These are phyloP conservation scores for Populus simonii DNA, from an alignment of 345 rosid genomes.

Conservation along the genomic window DNA sequence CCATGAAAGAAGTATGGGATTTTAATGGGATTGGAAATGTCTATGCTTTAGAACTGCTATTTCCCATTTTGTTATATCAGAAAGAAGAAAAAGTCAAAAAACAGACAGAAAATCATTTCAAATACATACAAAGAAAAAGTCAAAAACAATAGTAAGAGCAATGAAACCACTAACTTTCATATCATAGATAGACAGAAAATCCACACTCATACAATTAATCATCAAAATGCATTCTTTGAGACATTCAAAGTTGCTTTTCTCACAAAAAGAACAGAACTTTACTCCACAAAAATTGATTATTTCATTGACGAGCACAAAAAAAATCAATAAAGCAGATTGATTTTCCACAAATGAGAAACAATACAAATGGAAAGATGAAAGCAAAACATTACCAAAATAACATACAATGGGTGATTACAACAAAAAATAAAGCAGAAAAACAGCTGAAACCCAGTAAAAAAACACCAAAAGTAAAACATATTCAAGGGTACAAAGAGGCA, in stretches of 20 bases:
- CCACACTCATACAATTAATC: not conserved
- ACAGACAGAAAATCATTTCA: not conserved
- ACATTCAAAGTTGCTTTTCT: not conserved
- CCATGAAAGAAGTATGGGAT: too few relatives aligned
- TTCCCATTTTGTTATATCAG: too few relatives aligned
- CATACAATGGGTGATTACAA: not conserved
- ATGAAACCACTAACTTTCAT: not conserved
- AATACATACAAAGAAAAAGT: not conserved
- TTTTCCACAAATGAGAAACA: not conserved
- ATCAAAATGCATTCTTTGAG: not conserved
- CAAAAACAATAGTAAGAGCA: not conserved
- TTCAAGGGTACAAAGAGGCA: not conserved
- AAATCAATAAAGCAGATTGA: not conserved
- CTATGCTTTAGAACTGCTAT: too few relatives aligned
- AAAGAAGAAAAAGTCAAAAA: too few relatives aligned
- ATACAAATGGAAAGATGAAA: conserved; percentile 1
- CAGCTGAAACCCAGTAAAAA: conserved; percentile 10
- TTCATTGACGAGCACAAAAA: not conserved
- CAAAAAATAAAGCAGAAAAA: not conserved
- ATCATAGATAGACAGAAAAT: not conserved
- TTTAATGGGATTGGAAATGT: too few relatives aligned
- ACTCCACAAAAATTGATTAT: not conserved
- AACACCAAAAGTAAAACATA: not conserved
- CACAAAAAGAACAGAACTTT: conserved; percentile 8
- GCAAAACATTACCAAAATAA: not conserved